Conservation (phyloP, 257 asterid species). For the Eucommia ulmoides region DNA sequence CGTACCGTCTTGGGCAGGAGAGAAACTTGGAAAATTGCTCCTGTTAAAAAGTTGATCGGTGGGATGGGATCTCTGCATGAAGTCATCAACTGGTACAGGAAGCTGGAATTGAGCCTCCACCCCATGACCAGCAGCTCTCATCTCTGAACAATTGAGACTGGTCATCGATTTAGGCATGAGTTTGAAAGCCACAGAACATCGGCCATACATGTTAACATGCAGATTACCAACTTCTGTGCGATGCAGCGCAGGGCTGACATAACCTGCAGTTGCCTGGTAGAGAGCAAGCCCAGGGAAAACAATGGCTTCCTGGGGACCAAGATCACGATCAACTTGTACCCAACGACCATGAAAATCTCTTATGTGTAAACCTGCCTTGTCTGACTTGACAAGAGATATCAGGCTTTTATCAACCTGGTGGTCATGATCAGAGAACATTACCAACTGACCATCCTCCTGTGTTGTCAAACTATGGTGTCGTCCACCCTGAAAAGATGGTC, state of each 20-base stretch:
- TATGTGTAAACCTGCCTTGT: conserved; percentile 67
- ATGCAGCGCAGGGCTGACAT: conserved; percentile 71
- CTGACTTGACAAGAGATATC: conserved; percentile 68
- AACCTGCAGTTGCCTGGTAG: conserved; percentile 95
- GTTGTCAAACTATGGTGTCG: conserved; percentile 63
- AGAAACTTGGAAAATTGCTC: conserved; percentile 40
- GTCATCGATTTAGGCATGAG: conserved; percentile 93
- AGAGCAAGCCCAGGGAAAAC: conserved; percentile 90
- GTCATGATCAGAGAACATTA: conserved; percentile 70
- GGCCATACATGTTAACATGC: conserved; percentile 59
- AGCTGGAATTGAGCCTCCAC: conserved; percentile 90
- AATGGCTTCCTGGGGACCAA: conserved; percentile 88
- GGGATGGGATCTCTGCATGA: conserved; percentile 65
- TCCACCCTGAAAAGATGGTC: conserved; percentile 84
- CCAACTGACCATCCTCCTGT: conserved; percentile 71
- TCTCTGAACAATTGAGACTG: conserved; percentile 82
- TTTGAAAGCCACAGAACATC: conserved; percentile 73
- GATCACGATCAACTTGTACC: conserved; percentile 84
- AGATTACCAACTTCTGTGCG: conserved; percentile 45
- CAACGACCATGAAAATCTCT: conserved; percentile 88
- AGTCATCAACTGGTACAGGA: conserved; percentile 87
- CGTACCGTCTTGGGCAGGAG: conserved; percentile 75
- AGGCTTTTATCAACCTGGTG: conserved; percentile 76
- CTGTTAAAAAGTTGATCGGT: conserved; percentile 75
- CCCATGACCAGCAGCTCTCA: conserved; percentile 97